phyloP scores from a whole-genome alignment of 2,329 filamentous ascomycete genomes.

The Falciphora oryzae region DNA sequence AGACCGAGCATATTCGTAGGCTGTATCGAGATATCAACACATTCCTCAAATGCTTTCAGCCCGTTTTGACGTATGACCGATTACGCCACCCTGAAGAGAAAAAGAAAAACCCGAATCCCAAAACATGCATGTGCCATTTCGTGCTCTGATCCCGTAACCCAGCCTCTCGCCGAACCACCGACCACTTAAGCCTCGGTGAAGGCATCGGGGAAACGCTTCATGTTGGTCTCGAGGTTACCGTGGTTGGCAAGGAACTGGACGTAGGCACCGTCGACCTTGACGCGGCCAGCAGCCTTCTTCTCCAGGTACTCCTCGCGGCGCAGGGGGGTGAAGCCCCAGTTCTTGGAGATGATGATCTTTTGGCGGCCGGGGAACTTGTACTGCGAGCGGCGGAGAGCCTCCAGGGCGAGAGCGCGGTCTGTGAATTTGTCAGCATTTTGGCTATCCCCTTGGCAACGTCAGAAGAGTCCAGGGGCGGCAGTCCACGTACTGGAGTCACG shows the following conservation, averaged over 20 bases:
- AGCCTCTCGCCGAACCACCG: slow-evolving; percentile 1
- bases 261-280: slow-evolving; percentile 98
- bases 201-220: slow-evolving; percentile 90
- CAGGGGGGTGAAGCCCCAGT: slow-evolving; percentile 99
- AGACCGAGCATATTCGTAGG: not conserved
- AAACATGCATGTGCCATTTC: slow-evolving; percentile 20
- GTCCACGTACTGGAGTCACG: slow-evolving; percentile 73
- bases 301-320: slow-evolving; percentile 95
- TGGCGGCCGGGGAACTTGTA: slow-evolving; percentile 99
- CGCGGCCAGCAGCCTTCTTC: slow-evolving; percentile 86
- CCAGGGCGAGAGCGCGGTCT: slow-evolving; percentile 89
- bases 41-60: slow-evolving; percentile 7
- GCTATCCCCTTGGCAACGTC: not conserved
- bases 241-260: slow-evolving; percentile 98
- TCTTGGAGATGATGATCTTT: slow-evolving; percentile 99
- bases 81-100: slow-evolving; percentile 9
- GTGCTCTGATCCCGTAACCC: slow-evolving; percentile 22
- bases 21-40: not conserved
- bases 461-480: not conserved
- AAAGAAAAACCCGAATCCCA: slow-evolving; percentile 12
- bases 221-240: slow-evolving; percentile 79
- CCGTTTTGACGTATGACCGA: slow-evolving; percentile 8
- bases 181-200: slow-evolving; percentile 56
- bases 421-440: slow-evolving; percentile 15
- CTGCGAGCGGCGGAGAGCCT: slow-evolving; percentile 98